Percentiles rank a stretch among this genome's conserved stretches.
phyloP scores from a whole-genome alignment of 805 yeast genomes.

The Millerozyma miso region DNA sequence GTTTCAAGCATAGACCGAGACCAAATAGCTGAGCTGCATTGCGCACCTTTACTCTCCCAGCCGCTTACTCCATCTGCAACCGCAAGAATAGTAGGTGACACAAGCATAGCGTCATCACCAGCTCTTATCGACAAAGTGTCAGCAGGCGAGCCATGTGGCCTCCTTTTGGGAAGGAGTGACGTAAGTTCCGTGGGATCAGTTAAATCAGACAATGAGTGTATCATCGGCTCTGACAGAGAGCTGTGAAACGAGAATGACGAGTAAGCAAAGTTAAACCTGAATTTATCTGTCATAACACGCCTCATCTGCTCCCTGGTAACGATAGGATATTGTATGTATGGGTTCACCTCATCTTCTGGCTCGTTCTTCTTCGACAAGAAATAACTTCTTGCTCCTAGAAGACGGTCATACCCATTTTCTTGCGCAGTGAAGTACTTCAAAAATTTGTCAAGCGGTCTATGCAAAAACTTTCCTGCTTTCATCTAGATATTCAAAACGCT shows the following conservation, averaged over 20 bases:
- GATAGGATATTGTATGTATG: slow-evolving; percentile 39
- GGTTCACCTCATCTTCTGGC: slow-evolving; percentile 25
- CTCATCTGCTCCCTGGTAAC: slow-evolving; percentile 37
- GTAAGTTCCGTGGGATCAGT: slow-evolving; percentile 46
- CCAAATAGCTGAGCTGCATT: slow-evolving; percentile 49
- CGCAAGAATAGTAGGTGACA: slow-evolving; percentile 48
- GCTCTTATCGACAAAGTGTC: slow-evolving; percentile 50
- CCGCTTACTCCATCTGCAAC: slow-evolving; percentile 58
- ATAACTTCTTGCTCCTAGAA: slow-evolving; percentile 17
- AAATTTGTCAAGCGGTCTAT: not conserved
- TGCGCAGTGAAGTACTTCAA: not conserved
- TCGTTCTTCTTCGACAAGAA: slow-evolving; percentile 16
- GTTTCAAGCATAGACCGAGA: slow-evolving; percentile 51
- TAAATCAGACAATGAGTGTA: slow-evolving; percentile 47
- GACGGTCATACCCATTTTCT: not conserved
- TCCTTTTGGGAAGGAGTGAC: slow-evolving; percentile 43
- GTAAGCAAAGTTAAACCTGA: slow-evolving; percentile 41
- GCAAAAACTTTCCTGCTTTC: not conserved
- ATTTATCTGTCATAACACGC: slow-evolving; percentile 34
- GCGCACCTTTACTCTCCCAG: slow-evolving; percentile 43
- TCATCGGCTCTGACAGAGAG: slow-evolving; percentile 29
- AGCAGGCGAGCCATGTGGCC: slow-evolving; percentile 49
- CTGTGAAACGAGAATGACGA: slow-evolving; percentile 49
- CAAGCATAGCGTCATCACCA: slow-evolving; percentile 57
- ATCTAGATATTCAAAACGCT: too few relatives aligned